Base-by-base conservation (phyloP, 306 rosid species). In the Corylus avellana region DNA sequence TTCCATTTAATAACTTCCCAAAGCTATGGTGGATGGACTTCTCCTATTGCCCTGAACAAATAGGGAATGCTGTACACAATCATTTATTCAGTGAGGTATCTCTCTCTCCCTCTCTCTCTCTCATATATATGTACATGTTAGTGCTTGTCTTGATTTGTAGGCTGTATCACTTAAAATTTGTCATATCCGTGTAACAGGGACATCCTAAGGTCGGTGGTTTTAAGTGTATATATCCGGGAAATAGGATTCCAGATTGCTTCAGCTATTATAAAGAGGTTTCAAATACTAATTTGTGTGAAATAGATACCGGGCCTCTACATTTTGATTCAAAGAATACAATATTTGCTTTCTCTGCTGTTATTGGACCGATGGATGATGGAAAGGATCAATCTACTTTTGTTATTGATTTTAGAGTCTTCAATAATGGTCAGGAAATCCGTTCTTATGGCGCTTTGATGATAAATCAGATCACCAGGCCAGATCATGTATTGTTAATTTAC, bases 371-470 rank as follows among this genome's bases (percentile, higher is more conserved):
- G 22, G 22, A 22, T 22, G 22, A 22, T 22, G 22, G 22, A 22
- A 22, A 22, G 22, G 22, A 22, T 22, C 0, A 22, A 22, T 22
- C 22, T 22, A 22, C 0, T 22, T 22, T 22, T 22, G 0, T 0
- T 22, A 22, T 22, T 22, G 22, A 22, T 22, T 0, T 22, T 22
- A 22, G 0, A 22, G 22, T 22, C 22, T 22, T 22, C 22, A 22
- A 22, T 22, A 22, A 22, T 22, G 22, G 22, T 22, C 0, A 22
- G 22, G 0, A 22, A 22, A 22, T 22, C 22, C 22, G 0, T 22
- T 22, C 0, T 22, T 0, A 22, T 29, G 32, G 1, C 1, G 2
- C 0, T 32, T 0, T 29, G 32, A 1, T 0, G 32, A 29, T 0
- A 29, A 22, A 0, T 22, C 1, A 1, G 32, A 29, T 1, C 1